Evolutionary conservation across 495 filamentous ascomycete genomes (phyloP).

Genomic region (Emericellopsis terricola): DNA sequence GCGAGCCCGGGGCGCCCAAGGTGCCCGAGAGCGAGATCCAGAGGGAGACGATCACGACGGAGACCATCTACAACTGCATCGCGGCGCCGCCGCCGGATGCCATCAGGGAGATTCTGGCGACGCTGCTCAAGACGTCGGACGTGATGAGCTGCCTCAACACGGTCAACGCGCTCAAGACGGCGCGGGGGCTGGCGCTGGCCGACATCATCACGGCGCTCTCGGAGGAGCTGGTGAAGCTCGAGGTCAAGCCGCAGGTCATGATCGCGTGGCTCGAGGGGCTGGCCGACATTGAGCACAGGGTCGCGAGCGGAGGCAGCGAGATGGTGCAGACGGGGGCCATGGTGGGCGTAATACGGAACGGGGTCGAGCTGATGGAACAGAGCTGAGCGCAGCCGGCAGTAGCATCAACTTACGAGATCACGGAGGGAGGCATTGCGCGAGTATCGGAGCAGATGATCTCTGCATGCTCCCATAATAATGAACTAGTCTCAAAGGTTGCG

Average conservation of each 20-base stretch:
- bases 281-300: constrained; percentile 79
- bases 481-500: too few species aligned
- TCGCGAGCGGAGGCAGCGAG: constrained; percentile 83
- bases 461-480: too few species aligned
- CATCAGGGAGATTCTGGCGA: constrained; percentile 66
- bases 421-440: too few species aligned
- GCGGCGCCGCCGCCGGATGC: constrained; percentile 85
- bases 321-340: constrained; percentile 78
- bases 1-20: constrained; percentile 42
- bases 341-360: constrained; percentile 75
- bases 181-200: constrained; percentile 79
- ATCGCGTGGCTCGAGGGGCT: constrained; percentile 83
- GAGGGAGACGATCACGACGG: constrained; percentile 74
- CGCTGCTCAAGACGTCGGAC: constrained; percentile 65
- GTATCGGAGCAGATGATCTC: too few species aligned
- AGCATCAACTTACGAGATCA: too few species aligned
- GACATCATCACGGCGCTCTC: constrained; percentile 77
- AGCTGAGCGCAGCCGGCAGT: background rate
- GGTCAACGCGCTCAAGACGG: constrained; percentile 67
- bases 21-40: constrained; percentile 35
- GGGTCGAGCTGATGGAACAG: constrained; percentile 48
- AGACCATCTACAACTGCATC: constrained; percentile 93
- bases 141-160: constrained; percentile 74
- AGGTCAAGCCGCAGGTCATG: constrained; percentile 75
- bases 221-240: constrained; percentile 64